These are phyloP conservation scores for Alternaria sp. DNA, from an alignment of 2,329 filamentous ascomycete species.

Conservation along the genomic window DNA sequence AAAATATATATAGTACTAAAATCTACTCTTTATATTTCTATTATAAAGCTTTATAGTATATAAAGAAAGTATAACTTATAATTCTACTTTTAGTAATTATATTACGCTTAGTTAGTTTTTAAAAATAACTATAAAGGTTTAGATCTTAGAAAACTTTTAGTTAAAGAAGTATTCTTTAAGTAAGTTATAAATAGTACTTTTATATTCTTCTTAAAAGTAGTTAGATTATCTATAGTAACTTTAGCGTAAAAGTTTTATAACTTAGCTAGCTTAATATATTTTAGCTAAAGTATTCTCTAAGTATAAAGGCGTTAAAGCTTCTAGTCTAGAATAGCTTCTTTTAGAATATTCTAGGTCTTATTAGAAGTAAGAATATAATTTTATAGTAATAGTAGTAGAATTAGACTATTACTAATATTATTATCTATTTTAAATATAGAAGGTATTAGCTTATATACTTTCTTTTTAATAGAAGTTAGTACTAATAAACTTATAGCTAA, in stretches of 20 bases:
- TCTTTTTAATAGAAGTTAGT: not conserved
- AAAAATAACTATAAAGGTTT: not conserved
- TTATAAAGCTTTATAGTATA: not conserved
- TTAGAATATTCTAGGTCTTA: not conserved
- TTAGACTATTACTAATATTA: not conserved
- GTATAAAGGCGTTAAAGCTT: not conserved
- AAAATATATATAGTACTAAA: not conserved
- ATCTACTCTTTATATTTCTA: not conserved
- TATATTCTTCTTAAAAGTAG: not conserved
- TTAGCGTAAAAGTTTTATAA: not conserved
- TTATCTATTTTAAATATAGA: not conserved
- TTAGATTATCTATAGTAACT: not conserved
- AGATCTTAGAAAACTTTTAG: not conserved
- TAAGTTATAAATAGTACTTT: not conserved
- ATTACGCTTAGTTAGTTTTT: not conserved
- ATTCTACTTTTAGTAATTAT: not conserved
- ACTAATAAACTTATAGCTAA: not conserved
- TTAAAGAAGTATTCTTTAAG: not conserved
- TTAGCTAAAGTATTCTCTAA: not conserved
- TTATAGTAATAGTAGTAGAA: not conserved
- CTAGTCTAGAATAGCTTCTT: not conserved
- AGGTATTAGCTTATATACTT: not conserved
- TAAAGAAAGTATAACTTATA: not conserved
- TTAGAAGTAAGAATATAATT: not conserved
- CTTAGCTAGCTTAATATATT: not conserved